Base-by-base conservation (phyloP, 2,329 filamentous ascomycete species). In the Rhynchosporium secalis region DNA sequence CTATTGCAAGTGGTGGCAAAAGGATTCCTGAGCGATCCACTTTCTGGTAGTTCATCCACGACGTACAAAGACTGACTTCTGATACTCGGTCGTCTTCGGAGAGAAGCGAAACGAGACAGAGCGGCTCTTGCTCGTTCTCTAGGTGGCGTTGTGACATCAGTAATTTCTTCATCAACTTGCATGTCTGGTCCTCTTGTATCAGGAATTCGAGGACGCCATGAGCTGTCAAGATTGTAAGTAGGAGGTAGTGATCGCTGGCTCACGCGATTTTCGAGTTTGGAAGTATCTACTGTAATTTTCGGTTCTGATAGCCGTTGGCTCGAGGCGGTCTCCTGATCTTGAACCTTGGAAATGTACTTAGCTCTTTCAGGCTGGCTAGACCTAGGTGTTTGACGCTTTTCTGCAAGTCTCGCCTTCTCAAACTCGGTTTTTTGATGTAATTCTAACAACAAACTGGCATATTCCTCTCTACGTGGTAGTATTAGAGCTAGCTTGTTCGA, bases 131-230 rank as follows among this genome's bases (percentile, higher is more conserved):
- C 15, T 15, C 28, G 56, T 3, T 15, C 2, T 10, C 15, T n/a
- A 13, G 33, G 20, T 28, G 63, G 62, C 4, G 46, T 62, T 43
- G 60, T 43, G 41, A 54, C 62, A 46, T 64, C 66, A 15, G 62
- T 26, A 9, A 69, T 70, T 13, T 70, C 67, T 15, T 69, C 67
- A 26, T 63, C 61, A 3, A 62, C 66, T 54, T 69, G 67, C n/a
- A 65, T 68, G 3, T n/a, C 5, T 10, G 64, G 7, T 4, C 49
- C 56, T 43, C 64, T 65, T 41, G 60, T 54, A 4, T 28, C 40
- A 3, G 65, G 67, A 10, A 28, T 40, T 10, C 56, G 51, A 28
- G 67, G 63, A 43, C 64, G 62, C 67, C 67, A 70, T 4, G 28
- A 60, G 33, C 28, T 48, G 12, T 64, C 45, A 26, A 43, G 13